These are phyloP conservation scores for Pseudopyrenochaeta lycopersici DNA, from an alignment of 2,329 filamentous ascomycete genomes.

Conservation along the genomic window DNA sequence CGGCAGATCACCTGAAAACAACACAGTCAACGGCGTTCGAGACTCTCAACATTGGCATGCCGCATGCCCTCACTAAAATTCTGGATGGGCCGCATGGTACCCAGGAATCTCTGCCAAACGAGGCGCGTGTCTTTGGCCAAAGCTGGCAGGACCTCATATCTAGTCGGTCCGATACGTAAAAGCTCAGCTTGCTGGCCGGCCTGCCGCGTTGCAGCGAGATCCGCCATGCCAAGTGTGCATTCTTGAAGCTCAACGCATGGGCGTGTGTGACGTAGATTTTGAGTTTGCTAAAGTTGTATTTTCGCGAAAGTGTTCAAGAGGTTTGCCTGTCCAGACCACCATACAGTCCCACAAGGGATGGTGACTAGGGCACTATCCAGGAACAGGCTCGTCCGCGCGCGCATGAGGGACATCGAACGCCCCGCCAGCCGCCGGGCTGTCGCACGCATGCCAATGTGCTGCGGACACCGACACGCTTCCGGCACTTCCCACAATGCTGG, in stretches of 20 bases:
- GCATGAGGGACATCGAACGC: constrained; percentile 18
- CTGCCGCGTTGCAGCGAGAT: constrained; percentile 33
- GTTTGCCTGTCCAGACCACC: constrained; percentile 8
- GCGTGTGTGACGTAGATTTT: constrained; percentile 33
- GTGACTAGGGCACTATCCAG: constrained; percentile 16
- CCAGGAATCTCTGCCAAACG: constrained; percentile 24
- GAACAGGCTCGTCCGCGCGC: constrained; percentile 22
- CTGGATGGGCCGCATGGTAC: constrained; percentile 27
- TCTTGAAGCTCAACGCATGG: constrained; percentile 15
- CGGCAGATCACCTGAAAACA: constrained; percentile 20
- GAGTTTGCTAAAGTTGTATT: constrained; percentile 16
- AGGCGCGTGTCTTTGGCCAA: constrained; percentile 33
- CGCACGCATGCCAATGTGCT: not conserved
- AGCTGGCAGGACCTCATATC: constrained; percentile 36
- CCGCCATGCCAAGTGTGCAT: constrained; percentile 17
- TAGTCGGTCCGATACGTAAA: constrained; percentile 43
- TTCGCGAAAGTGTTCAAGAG: constrained; percentile 2
- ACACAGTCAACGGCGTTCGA: constrained; percentile 33
- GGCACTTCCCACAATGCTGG: constrained; percentile 7
- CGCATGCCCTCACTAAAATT: constrained; percentile 25
- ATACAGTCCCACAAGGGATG: constrained; percentile 3
- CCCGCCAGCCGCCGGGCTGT: not conserved
- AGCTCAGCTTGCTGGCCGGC: constrained; percentile 34
- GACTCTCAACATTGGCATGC: constrained; percentile 27
- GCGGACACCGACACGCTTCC: not conserved